These are phyloP conservation scores for Wickerhamiella cacticola DNA, from an alignment of 805 yeast species.

Conservation along the genomic window DNA sequence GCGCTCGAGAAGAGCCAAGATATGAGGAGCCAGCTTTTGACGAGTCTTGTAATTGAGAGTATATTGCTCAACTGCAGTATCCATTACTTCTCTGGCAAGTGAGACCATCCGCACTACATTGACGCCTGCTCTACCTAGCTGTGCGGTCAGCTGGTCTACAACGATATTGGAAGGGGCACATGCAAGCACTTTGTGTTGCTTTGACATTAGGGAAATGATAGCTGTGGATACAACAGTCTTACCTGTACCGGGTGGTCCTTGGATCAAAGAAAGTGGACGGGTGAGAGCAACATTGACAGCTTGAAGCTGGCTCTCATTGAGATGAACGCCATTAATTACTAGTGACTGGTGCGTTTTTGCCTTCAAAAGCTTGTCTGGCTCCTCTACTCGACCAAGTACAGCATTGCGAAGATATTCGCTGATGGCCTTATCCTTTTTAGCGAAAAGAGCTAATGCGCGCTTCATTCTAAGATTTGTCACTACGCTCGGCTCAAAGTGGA, in stretches of 20 bases:
- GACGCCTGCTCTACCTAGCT: conserved; percentile 57
- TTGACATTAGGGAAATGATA: conserved; percentile 62
- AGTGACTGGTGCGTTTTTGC: conserved; percentile 50
- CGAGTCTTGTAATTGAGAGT: conserved; percentile 38
- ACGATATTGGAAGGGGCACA: conserved; percentile 96
- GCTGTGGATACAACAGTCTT: conserved; percentile 90
- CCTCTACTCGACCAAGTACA: conserved; percentile 68
- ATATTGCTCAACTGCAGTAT: conserved; percentile 44
- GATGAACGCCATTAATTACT: conserved; percentile 51
- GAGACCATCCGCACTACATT: conserved; percentile 71
- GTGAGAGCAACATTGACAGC: conserved; percentile 62
- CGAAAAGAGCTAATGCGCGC: conserved; percentile 58
- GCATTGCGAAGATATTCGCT: conserved; percentile 65
- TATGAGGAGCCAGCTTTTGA: not conserved
- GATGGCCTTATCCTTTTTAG: conserved; percentile 54
- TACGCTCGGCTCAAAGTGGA: conserved; percentile 85
- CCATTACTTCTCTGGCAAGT: conserved; percentile 68
- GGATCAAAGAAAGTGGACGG: conserved; percentile 68
- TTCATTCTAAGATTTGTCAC: conserved; percentile 77
- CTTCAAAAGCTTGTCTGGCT: conserved; percentile 39
- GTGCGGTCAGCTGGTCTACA: conserved; percentile 76
- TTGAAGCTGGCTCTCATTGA: conserved; percentile 66
- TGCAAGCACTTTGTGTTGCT: conserved; percentile 56
- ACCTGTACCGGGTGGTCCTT: conserved; percentile 97
- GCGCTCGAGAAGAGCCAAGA: conserved; percentile 19